phyloP scores from a whole-genome alignment of 805 yeast species.

The Zygosaccharomyces gambellarensis region DNA sequence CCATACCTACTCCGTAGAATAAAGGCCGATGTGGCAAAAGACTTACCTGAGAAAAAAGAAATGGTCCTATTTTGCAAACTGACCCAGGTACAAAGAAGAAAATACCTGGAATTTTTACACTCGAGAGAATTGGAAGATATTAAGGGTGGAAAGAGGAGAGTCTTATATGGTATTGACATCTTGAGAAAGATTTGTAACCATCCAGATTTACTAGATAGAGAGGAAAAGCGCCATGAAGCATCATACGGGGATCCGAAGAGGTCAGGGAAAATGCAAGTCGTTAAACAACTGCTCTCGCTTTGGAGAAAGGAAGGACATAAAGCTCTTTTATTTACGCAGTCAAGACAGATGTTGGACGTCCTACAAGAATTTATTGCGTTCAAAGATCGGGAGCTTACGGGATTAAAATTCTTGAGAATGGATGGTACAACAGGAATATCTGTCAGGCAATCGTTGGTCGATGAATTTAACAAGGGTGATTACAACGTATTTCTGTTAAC shows the following conservation, averaged over 20 bases:
- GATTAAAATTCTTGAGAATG: slow-evolving; percentile 68
- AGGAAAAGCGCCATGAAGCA: slow-evolving; percentile 27
- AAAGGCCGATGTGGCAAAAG: slow-evolving; percentile 92
- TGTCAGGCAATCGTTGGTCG: slow-evolving; percentile 73
- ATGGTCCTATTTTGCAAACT: slow-evolving; percentile 89
- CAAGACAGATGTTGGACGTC: slow-evolving; percentile 89
- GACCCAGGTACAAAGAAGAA: slow-evolving; percentile 67
- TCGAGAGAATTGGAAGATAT: slow-evolving; percentile 74
- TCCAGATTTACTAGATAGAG: slow-evolving; percentile 71
- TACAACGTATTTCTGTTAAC: slow-evolving; percentile 72
- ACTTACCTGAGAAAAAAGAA: slow-evolving; percentile 86
- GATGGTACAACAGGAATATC: slow-evolving; percentile 88
- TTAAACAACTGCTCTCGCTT: slow-evolving; percentile 61
- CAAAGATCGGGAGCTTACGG: slow-evolving; percentile 34
- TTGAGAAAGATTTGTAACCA: slow-evolving; percentile 92
- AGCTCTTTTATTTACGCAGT: slow-evolving; percentile 83
- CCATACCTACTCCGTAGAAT: slow-evolving; percentile 85
- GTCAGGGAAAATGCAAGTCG: slow-evolving; percentile 90
- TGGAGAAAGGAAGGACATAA: slow-evolving; percentile 80
- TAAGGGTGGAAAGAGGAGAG: slow-evolving; percentile 69
- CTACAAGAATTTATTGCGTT: slow-evolving; percentile 59
- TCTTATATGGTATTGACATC: slow-evolving; percentile 84
- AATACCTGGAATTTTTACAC: slow-evolving; percentile 68
- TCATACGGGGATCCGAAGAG: slow-evolving; percentile 53
- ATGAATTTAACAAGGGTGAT: slow-evolving; percentile 63